phyloP scores from a whole-genome alignment of 352 stramenopile genomes.

The Saprolegnia parasitica region DNA sequence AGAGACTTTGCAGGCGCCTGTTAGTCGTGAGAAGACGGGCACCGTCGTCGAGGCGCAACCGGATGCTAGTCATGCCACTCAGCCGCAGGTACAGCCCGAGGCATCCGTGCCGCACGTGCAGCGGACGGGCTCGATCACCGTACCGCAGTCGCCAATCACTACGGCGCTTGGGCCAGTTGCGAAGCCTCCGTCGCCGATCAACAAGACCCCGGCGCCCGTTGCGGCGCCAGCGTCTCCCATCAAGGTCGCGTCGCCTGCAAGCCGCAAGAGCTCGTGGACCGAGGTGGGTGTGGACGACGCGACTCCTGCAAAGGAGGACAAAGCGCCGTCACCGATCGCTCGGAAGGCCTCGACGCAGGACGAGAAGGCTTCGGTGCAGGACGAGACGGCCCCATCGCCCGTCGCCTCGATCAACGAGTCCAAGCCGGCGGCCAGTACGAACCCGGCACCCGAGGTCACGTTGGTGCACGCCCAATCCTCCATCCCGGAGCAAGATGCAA shows the following conservation, averaged over 20 bases:
- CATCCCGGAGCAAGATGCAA: background rate
- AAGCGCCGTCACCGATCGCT: background rate
- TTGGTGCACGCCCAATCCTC: background rate
- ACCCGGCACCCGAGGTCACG: no score
- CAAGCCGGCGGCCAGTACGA: no score
- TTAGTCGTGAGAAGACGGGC: background rate
- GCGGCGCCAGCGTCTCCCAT: background rate
- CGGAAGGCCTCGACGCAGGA: background rate
- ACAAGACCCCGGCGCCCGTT: background rate
- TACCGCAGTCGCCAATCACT: background rate
- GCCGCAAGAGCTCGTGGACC: conserved; percentile 7
- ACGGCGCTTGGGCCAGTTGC: background rate
- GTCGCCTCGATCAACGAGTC: background rate
- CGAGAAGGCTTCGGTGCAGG: background rate
- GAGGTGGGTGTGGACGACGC: no score
- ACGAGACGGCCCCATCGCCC: background rate
- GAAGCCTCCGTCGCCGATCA: background rate
- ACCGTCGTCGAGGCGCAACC: background rate
- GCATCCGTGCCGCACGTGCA: background rate
- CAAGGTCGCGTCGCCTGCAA: background rate
- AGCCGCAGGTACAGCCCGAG: background rate
- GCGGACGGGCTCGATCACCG: background rate
- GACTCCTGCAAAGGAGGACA: background rate
- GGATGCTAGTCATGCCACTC: background rate
- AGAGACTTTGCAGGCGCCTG: background rate